Evolutionary conservation across 495 filamentous ascomycete genomes (phyloP).

Genomic region (Aspergillus campestris): DNA sequence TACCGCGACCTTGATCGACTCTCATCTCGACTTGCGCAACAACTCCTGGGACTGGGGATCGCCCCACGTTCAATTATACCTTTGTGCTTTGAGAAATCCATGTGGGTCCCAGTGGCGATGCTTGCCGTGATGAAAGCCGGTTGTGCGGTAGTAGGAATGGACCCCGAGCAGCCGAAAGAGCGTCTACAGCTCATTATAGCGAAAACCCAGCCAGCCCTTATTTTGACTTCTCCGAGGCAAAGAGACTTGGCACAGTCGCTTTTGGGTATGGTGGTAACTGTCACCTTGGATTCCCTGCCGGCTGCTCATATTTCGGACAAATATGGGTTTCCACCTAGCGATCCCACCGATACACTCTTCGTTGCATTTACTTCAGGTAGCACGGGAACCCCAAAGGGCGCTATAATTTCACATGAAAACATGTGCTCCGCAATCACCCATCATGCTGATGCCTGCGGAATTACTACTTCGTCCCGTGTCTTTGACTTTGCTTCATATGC

Average conservation of each 20-base stretch:
- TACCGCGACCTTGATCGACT: slow-evolving; percentile 11
- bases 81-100: slow-evolving; percentile 36
- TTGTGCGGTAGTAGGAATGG: slow-evolving; percentile 35
- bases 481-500: too few species aligned
- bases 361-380: slow-evolving; percentile 30
- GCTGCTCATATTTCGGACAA: too few species aligned
- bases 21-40: slow-evolving; percentile 6
- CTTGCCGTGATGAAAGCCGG: slow-evolving; percentile 40
- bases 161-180: slow-evolving; percentile 34
- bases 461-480: too few species aligned
- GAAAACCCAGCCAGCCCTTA: too few species aligned
- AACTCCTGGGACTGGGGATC: slow-evolving; percentile 27
- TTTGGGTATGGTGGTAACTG: too few species aligned
- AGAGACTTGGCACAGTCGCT: too few species aligned
- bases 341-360: slow-evolving; percentile 1
- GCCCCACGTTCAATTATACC: slow-evolving; percentile 24
- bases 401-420: too few species aligned
- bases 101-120: slow-evolving; percentile 28
- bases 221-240: too few species aligned
- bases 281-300: too few species aligned
- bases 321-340: too few species aligned
- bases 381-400: slow-evolving; percentile 31
- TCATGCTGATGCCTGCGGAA: too few species aligned
- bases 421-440: too few species aligned
- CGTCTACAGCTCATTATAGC: slow-evolving; percentile 28